Base-by-base conservation (phyloP, 1,139 yeast genomes). In the Yamadazyma friedrichii region DNA sequence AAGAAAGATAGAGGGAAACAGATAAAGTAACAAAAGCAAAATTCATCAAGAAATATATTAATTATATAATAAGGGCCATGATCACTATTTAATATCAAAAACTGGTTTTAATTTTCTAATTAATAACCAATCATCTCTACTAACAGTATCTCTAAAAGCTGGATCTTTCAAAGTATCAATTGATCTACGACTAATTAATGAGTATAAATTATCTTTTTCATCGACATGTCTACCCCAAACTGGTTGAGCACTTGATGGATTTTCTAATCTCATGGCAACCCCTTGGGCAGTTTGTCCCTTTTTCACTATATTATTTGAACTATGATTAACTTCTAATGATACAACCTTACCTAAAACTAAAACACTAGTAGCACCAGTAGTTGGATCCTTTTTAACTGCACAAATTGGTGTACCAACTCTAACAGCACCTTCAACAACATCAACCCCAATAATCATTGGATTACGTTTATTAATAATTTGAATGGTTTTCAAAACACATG, bases 391-490 rank as follows among this genome's bases (percentile, higher is more conserved):
- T 66, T 91, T 89, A 41, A 93, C 97, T 24, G 94, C 93, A 70
- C 96, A 85, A 48, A 93, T 88, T 51, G 99, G 98, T 1, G 98
- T 91, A 44, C 98, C 98, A 39, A 87, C 64, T 51, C 93, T 81
- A 37, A 94, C 77, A 33, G 87, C 76, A 56, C 99, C 99, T 63
- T 93, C 98, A 40, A 79, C 65, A 49, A 93, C 96, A 64, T 93
- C 99, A 47, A 93, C 98, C 80, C 99, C 99, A 61, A 93, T 87
- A 59, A 93, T 89, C 98, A 93, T 93, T 45, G 99, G 99, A 65
- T 91, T 89, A 71, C 98, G 88, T 75, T 93, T 93, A 81, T 94
- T 94, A 65, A 93, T 94, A 59, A 94, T 89, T 72, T 94, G 98
- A 52, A 93, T 69, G 16, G 97, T 93, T 67, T 88, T 88, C 69